Conservation (phyloP, 2,329 filamentous ascomycete species). For the Arthrobotrys conoides region DNA sequence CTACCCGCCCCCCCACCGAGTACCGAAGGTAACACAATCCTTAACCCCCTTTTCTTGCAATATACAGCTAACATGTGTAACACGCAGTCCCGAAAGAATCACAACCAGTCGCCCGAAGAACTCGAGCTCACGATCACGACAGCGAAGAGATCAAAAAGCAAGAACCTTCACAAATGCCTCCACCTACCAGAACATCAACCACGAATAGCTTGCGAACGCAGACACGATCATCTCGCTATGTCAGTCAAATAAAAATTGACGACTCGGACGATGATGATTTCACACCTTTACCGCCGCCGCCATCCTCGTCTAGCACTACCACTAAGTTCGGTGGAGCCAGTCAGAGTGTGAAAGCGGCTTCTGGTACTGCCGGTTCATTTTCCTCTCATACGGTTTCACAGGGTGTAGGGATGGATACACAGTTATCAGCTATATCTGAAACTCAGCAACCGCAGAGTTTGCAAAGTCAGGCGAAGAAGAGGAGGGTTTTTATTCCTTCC, state of each 20-base stretch:
- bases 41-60: background rate
- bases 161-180: slow-evolving; percentile 21
- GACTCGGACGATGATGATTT: slow-evolving; percentile 59
- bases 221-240: slow-evolving; percentile 48
- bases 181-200: slow-evolving; percentile 22
- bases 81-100: slow-evolving; percentile 41
- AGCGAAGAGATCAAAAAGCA: background rate
- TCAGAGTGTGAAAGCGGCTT: slow-evolving; percentile 1
- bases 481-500: slow-evolving; percentile 43
- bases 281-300: slow-evolving; percentile 44
- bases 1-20: slow-evolving; percentile 65
- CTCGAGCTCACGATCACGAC: slow-evolving; percentile 13
- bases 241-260: slow-evolving; percentile 59
- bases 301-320: slow-evolving; percentile 20
- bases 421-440: slow-evolving; percentile 46
- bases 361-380: background rate
- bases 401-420: slow-evolving; percentile 21
- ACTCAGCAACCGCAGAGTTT: slow-evolving; percentile 17
- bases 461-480: slow-evolving; percentile 32
- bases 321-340: slow-evolving; percentile 3
- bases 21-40: slow-evolving; percentile 62
- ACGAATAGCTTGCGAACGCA: slow-evolving; percentile 40
- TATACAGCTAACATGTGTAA: background rate
- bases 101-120: slow-evolving; percentile 27
- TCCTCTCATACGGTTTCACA: slow-evolving; percentile 63